A percentile compares a stretch with the other conserved stretches of the same genome.
Evolutionary conservation across 2,329 filamentous ascomycete genomes (phyloP).

Genomic region (Aspergillus japonicus): DNA sequence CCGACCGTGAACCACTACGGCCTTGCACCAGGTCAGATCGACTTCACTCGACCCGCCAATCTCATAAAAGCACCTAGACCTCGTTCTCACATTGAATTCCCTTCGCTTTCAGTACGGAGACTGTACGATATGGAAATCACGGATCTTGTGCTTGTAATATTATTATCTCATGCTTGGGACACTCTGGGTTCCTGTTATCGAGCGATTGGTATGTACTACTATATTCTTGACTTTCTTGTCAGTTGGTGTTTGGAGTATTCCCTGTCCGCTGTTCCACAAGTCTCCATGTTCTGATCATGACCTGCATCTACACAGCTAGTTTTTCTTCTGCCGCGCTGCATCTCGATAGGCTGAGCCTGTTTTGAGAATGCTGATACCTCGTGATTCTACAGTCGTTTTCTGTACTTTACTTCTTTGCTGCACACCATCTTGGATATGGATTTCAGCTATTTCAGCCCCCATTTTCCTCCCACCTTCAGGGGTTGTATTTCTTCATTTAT

Average conservation of each 20-base stretch:
- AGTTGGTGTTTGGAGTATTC: not conserved
- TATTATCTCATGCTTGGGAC: conserved; percentile 18
- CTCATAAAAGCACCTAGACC: conserved; percentile 20
- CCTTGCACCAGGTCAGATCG: conserved; percentile 12
- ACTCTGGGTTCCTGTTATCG: conserved; percentile 6
- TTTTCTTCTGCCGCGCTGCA: conserved; percentile 3
- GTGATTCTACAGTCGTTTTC: not conserved
- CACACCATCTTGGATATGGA: not conserved
- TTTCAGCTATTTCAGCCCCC: not conserved
- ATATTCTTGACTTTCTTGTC: conserved; percentile 6
- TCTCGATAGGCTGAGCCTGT: conserved; percentile 7
- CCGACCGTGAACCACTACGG: conserved; percentile 13
- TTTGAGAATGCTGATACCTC: not conserved
- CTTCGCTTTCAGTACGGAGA: conserved; percentile 1
- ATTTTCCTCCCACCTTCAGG: not conserved
- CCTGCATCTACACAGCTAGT: conserved; percentile 7
- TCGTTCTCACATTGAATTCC: conserved; percentile 7
- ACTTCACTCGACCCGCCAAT: conserved; percentile 6
- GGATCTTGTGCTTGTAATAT: conserved; percentile 17
- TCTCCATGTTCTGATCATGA: conserved; percentile 7
- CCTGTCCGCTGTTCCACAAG: not conserved
- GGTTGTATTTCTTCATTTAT: not conserved
- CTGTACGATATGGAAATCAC: conserved; percentile 9
- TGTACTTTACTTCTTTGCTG: not conserved
- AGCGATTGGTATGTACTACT: conserved; percentile 17